A percentile compares a stretch with the other conserved stretches of the same genome.
Conservation (phyloP, 2,329 filamentous ascomycete species). For the Verticillium nubilum region DNA sequence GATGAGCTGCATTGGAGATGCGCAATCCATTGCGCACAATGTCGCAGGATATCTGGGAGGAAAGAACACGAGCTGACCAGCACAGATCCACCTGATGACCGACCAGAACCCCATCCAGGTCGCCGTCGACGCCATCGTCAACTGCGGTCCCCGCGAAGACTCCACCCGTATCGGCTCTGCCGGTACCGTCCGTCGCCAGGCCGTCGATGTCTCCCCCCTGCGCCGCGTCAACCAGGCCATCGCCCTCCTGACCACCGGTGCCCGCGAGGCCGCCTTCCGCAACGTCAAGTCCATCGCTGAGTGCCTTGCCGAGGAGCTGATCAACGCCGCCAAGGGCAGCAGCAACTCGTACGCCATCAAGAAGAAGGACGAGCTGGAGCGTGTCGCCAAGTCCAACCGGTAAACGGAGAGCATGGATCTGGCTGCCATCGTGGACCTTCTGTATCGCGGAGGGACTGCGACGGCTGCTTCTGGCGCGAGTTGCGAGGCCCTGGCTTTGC, state of each 20-base stretch:
- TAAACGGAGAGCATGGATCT: conserved; percentile 52
- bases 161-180: conserved; percentile 98
- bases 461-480: conserved; percentile 11
- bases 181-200: conserved; percentile 99
- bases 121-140: conserved; percentile 98
- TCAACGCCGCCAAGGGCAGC: conserved; percentile 99
- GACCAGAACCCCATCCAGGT: conserved; percentile 99
- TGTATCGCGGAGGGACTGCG: conserved; percentile 11
- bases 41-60: conserved; percentile 1
- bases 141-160: conserved; percentile 99
- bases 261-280: conserved; percentile 97
- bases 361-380: conserved; percentile 99
- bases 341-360: conserved; percentile 99
- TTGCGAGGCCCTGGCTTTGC: conserved; percentile 13
- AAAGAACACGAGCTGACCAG: conserved; percentile 20
- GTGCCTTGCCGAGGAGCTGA: conserved; percentile 99
- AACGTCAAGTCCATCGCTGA: conserved; percentile 99
- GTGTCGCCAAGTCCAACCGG: conserved; percentile 99
- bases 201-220: conserved; percentile 99
- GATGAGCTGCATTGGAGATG: neutral
- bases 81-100: conserved; percentile 99
- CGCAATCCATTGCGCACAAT: neutral
- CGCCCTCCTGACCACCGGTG: conserved; percentile 96
- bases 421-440: conserved; percentile 3
- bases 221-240: conserved; percentile 99